Conservation (phyloP, 108 stramenopile genomes). For the Nitzschia putrida region DNA sequence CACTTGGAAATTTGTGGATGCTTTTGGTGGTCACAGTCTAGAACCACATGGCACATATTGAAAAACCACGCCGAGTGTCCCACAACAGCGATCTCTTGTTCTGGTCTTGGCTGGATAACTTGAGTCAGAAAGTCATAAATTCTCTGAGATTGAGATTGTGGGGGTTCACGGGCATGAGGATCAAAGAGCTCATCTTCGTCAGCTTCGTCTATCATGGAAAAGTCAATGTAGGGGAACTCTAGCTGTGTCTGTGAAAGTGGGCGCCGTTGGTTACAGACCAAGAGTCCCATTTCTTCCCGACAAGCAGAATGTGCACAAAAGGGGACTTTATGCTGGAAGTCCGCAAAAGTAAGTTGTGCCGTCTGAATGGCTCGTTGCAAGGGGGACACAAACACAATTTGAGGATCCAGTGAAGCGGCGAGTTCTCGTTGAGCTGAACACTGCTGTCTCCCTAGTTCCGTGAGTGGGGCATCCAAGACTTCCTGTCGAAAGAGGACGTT, state of each 20-base stretch:
- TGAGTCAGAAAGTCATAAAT: constrained; percentile 57
- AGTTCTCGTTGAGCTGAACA: constrained; percentile 29
- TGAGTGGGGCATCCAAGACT: constrained; percentile 61
- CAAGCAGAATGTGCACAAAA: constrained; percentile 63
- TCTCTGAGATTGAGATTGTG: constrained; percentile 45
- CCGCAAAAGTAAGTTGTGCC: constrained; percentile 48
- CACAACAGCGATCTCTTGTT: constrained; percentile 64
- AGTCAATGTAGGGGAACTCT: constrained; percentile 58
- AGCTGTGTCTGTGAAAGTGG: constrained; percentile 36
- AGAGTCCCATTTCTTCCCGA: constrained; percentile 64
- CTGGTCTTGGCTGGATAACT: constrained; percentile 46
- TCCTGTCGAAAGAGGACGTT: constrained; percentile 58
- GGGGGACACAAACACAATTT: constrained; percentile 60
- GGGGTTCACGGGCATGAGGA: constrained; percentile 39
- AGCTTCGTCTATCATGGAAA: constrained; percentile 33
- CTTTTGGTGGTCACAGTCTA: constrained; percentile 45
- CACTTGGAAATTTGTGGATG: constrained; percentile 33
- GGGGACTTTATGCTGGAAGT: constrained; percentile 26
- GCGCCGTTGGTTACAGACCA: constrained; percentile 57
- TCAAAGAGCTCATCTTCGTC: constrained; percentile 45
- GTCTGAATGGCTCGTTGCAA: constrained; percentile 57
- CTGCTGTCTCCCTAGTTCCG: constrained; percentile 48
- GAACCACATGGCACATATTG: constrained; percentile 56
- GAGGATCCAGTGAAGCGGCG: constrained; percentile 28
- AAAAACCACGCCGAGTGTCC: constrained; percentile 66